These are phyloP conservation scores for Lolium multiflorum DNA, from an alignment of 176 grass and related monocot genomes.

Conservation along the genomic window DNA sequence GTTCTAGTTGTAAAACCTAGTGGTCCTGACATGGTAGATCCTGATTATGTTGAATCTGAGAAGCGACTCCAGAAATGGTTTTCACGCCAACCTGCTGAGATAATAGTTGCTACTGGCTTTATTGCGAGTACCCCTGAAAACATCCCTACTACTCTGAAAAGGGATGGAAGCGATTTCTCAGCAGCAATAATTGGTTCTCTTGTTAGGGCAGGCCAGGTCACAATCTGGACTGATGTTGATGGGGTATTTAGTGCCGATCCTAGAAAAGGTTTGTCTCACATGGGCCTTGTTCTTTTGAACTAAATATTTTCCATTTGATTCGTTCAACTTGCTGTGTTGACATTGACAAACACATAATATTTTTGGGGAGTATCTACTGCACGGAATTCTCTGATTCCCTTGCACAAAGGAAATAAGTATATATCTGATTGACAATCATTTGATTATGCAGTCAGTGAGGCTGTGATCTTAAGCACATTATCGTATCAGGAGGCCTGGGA, in stretches of 20 bases:
- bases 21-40: slow-evolving; percentile 85
- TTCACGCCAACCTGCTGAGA: slow-evolving; percentile 62
- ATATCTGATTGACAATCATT: slow-evolving; percentile 36
- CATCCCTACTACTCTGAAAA: slow-evolving; percentile 91
- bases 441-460: slow-evolving; percentile 89
- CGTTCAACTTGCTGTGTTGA: slow-evolving; percentile 22
- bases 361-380: slow-evolving; percentile 18
- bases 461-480: slow-evolving; percentile 90
- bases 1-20: slow-evolving; percentile 87
- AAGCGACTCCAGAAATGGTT: slow-evolving; percentile 91
- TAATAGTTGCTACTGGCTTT: slow-evolving; percentile 93
- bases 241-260: slow-evolving; percentile 99
- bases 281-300: slow-evolving; percentile 12
- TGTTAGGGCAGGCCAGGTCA: slow-evolving; percentile 78
- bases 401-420: slow-evolving; percentile 22
- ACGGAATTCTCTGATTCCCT: slow-evolving; percentile 22
- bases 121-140: slow-evolving; percentile 84
- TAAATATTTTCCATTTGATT: background rate
- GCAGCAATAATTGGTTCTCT: slow-evolving; percentile 93
- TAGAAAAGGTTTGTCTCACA: slow-evolving; percentile 85
- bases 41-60: slow-evolving; percentile 85
- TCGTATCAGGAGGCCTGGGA: slow-evolving; percentile 99
- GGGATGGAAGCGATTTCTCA: slow-evolving; percentile 98
- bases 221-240: slow-evolving; percentile 99
- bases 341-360: background rate